phyloP scores from a whole-genome alignment of 768 basidiomycete genomes.

The Suillus weaverae region DNA sequence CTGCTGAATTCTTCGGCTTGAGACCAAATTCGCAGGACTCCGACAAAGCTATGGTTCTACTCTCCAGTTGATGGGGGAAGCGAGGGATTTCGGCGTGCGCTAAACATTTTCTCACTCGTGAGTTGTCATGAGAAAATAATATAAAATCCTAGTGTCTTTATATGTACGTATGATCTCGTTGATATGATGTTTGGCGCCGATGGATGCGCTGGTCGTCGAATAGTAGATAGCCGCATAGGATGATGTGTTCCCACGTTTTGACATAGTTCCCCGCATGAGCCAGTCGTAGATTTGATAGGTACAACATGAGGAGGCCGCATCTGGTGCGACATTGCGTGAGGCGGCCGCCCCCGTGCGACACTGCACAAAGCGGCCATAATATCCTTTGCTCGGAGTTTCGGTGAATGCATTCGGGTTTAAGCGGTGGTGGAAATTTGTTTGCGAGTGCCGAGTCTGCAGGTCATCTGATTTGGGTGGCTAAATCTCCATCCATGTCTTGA shows the following conservation, averaged over 20 bases:
- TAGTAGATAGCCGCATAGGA: neutral
- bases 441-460: neutral
- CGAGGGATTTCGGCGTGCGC: neutral
- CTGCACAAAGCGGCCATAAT: neutral
- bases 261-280: neutral
- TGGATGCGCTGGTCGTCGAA: neutral
- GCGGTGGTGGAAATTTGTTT: neutral
- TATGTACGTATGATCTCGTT: neutral
- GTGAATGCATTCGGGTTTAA: neutral
- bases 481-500: neutral
- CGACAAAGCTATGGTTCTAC: slow-evolving; percentile 50
- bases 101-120: neutral
- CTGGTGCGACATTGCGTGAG: too few relatives aligned
- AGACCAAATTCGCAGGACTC: slow-evolving; percentile 65
- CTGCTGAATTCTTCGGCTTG: slow-evolving; percentile 76
- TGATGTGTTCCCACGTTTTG: neutral
- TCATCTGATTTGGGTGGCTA: neutral
- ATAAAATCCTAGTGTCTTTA: neutral
- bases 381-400: neutral
- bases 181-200: neutral
- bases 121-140: neutral
- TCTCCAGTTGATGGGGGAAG: neutral
- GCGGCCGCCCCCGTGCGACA: neutral
- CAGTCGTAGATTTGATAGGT: neutral
- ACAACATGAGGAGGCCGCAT: neutral